Conservation (phyloP, 305 asterid genomes). For the Fraxinus nigra region DNA sequence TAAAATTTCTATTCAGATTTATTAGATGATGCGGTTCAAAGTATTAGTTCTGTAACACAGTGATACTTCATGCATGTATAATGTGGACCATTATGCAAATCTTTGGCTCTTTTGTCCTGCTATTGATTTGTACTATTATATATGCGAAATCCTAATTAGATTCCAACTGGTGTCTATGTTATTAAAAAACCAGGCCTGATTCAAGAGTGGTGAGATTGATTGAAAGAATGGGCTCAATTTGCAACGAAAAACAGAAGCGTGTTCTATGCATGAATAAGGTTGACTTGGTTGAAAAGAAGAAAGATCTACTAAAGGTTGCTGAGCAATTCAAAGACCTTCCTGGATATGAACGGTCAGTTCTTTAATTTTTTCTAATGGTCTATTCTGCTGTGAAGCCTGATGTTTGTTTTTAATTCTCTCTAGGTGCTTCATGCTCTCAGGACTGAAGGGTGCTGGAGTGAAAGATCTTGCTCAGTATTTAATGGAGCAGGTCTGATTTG, state of each 20-base stretch:
- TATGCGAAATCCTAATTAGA: slow-evolving; percentile 9
- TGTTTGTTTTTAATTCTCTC: slow-evolving; percentile 19
- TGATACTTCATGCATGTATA: slow-evolving; percentile 10
- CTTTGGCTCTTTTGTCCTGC: slow-evolving; percentile 13
- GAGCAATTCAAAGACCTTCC: slow-evolving; percentile 79
- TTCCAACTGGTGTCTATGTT: slow-evolving; percentile 15
- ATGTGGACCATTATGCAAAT: slow-evolving; percentile 1
- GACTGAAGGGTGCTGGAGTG: slow-evolving; percentile 89
- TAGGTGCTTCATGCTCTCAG: slow-evolving; percentile 85
- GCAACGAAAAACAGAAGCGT: slow-evolving; percentile 66
- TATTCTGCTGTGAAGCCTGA: slow-evolving; percentile 27
- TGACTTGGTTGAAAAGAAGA: slow-evolving; percentile 79
- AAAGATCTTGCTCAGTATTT: slow-evolving; percentile 69
- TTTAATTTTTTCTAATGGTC: slow-evolving; percentile 14
- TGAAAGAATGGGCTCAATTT: slow-evolving; percentile 78
- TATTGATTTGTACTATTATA: slow-evolving; percentile 5
- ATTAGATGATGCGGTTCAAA: slow-evolving; percentile 7
- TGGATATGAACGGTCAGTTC: slow-evolving; percentile 75
- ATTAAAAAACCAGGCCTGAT: slow-evolving; percentile 62
- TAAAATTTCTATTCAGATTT: background rate
- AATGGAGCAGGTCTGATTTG: slow-evolving; percentile 57
- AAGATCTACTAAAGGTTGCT: slow-evolving; percentile 62
- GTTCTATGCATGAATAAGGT: slow-evolving; percentile 87
- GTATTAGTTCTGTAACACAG: background rate
- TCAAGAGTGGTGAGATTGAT: slow-evolving; percentile 91